Evolutionary conservation across 371 early-diverging fungal genomes (phyloP).

Genomic region (Parasitella parasitica): DNA sequence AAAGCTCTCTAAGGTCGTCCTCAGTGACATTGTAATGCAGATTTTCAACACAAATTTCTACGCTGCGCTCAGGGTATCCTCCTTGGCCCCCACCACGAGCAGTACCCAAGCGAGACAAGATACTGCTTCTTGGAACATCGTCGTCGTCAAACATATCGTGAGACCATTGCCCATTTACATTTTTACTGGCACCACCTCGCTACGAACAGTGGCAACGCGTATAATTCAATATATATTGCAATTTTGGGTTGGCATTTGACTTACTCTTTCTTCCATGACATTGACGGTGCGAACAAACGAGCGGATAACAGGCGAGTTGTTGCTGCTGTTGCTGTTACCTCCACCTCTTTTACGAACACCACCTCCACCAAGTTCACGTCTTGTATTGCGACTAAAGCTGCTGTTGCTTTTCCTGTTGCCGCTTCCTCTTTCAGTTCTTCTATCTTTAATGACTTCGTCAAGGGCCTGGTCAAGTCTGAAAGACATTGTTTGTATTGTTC

Average conservation of each 20-base stretch:
- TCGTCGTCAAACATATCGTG: slow-evolving; percentile 42
- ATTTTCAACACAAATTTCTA: slow-evolving; percentile 33
- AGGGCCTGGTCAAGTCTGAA: slow-evolving; percentile 49
- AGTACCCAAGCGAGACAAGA: slow-evolving; percentile 33
- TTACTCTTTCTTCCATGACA: slow-evolving; percentile 16
- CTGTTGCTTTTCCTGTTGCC: neutral
- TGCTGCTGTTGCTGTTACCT: neutral
- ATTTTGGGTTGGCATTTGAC: slow-evolving; percentile 1
- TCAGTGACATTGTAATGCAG: slow-evolving; percentile 46
- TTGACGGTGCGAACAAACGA: slow-evolving; percentile 43
- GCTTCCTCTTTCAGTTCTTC: slow-evolving; percentile 29
- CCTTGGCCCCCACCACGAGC: neutral
- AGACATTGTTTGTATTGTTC: slow-evolving; percentile 26
- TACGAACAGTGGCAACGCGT: neutral
- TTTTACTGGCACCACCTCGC: slow-evolving; percentile 9
- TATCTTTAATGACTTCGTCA: slow-evolving; percentile 52
- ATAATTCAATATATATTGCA: neutral
- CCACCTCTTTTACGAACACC: slow-evolving; percentile 34
- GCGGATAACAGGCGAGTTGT: slow-evolving; percentile 13
- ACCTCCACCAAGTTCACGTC: slow-evolving; percentile 16
- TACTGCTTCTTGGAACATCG: slow-evolving; percentile 6
- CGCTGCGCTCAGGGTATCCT: neutral
- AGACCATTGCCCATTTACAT: slow-evolving; percentile 35
- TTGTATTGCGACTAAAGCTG: neutral
- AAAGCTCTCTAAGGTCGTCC: slow-evolving; percentile 43